Percentiles rank a stretch among this genome's conserved stretches.
These are phyloP conservation scores for Monosporascus sp. DNA, from an alignment of 2,329 filamentous ascomycete genomes.

Conservation along the genomic window DNA sequence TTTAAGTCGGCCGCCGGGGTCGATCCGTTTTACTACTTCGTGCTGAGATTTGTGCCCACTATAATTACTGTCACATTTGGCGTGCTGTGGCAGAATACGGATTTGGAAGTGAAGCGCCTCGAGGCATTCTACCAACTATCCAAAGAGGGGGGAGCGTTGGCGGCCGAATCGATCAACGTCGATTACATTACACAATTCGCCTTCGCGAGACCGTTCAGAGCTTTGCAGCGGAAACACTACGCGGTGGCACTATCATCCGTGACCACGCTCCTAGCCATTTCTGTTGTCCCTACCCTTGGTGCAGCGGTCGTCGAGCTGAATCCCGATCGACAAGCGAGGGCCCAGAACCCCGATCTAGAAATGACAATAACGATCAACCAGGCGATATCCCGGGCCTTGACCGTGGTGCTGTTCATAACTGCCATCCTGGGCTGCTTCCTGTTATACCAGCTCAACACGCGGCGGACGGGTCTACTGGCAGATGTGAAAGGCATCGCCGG, in stretches of 20 bases:
- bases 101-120: conserved; percentile 61
- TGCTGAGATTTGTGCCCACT: conserved; percentile 59
- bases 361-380: conserved; percentile 55
- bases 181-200: conserved; percentile 67
- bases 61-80: conserved; percentile 57
- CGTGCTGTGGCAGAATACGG: conserved; percentile 61
- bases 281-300: conserved; percentile 63
- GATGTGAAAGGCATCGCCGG: conserved; percentile 71
- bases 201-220: conserved; percentile 59
- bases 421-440: conserved; percentile 53
- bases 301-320: conserved; percentile 56
- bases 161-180: conserved; percentile 64
- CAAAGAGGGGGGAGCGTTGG: conserved; percentile 53
- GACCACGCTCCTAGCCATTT: conserved; percentile 60
- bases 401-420: conserved; percentile 49
- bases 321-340: conserved; percentile 44
- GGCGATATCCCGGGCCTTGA: conserved; percentile 58
- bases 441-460: conserved; percentile 54
- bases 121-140: conserved; percentile 65
- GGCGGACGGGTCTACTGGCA: conserved; percentile 60
- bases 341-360: conserved; percentile 31
- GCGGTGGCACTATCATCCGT: conserved; percentile 63
- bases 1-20: conserved; percentile 49
- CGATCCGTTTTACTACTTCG: conserved; percentile 49
- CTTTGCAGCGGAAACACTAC: conserved; percentile 58